phyloP scores from a whole-genome alignment of 371 early-diverging fungal genomes.

The Funneliformis caledonium region DNA sequence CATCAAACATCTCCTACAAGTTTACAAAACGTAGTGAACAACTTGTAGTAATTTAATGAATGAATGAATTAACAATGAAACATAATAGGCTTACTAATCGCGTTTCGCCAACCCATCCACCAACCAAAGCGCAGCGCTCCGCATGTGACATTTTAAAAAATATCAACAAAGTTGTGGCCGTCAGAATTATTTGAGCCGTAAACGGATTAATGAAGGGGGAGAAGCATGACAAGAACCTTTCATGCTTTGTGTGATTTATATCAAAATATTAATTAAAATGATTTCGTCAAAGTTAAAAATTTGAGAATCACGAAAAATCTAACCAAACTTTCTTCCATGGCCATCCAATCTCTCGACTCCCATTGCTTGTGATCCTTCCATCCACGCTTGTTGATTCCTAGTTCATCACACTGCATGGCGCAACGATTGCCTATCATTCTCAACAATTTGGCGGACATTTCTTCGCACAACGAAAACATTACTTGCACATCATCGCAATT shows the following conservation, averaged over 20 bases:
- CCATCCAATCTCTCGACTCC: constrained; percentile 32
- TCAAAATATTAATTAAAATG: neutral
- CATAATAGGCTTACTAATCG: neutral
- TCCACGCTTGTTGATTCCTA: neutral
- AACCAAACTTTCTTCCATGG: constrained; percentile 33
- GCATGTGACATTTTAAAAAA: constrained; percentile 33
- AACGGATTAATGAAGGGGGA: constrained; percentile 34
- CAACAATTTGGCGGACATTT: constrained; percentile 31
- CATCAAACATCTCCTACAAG: neutral
- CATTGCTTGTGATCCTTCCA: constrained; percentile 29
- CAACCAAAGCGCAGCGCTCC: constrained; percentile 19
- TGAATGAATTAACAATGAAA: neutral
- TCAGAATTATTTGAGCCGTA: constrained; percentile 38
- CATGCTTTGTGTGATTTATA: constrained; percentile 26
- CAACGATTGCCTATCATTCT: constrained; percentile 36
- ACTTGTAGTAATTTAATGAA: neutral
- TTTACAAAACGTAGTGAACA: neutral
- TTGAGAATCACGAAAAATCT: neutral
- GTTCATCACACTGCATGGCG: constrained; percentile 13
- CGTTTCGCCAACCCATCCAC: constrained; percentile 31
- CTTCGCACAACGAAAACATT: constrained; percentile 32
- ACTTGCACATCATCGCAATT: neutral
- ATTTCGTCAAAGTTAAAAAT: too few relatives aligned
- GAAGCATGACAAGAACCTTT: constrained; percentile 35
- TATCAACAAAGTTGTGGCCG: neutral